A percentile compares a stretch with the other conserved stretches of the same genome.
Evolutionary conservation across 805 yeast genomes (phyloP).

Genomic region (Ogataea dorogensis): DNA sequence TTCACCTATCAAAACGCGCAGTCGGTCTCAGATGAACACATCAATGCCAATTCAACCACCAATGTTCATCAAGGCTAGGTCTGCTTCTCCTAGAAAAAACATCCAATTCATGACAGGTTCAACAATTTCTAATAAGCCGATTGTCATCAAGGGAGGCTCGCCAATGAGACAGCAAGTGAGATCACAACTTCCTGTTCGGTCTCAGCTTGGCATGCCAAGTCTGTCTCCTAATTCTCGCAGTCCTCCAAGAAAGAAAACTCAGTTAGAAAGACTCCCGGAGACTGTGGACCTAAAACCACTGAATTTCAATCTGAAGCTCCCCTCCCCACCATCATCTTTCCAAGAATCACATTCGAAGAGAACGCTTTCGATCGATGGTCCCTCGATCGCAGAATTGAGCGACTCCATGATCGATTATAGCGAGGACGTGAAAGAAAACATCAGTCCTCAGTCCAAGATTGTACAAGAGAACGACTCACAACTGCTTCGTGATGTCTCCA

Average conservation of each 20-base stretch:
- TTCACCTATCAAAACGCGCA: conserved; percentile 18
- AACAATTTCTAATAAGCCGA: conserved; percentile 27
- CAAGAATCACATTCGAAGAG: conserved; percentile 1
- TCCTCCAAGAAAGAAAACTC: conserved; percentile 2
- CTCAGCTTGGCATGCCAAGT: conserved; percentile 10
- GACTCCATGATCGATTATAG: conserved; percentile 32
- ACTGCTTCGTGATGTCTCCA: conserved; percentile 13
- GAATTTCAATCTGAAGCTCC: conserved; percentile 9
- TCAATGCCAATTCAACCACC: conserved; percentile 18
- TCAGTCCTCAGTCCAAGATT: conserved; percentile 2
- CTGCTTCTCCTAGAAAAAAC: conserved; percentile 1
- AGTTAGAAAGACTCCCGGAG: not conserved
- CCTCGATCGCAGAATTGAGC: conserved; percentile 28
- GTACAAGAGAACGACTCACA: conserved; percentile 1
- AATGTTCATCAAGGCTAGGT: conserved; percentile 8
- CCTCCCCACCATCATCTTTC: conserved; percentile 9
- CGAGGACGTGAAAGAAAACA: conserved; percentile 22
- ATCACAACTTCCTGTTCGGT: conserved; percentile 8
- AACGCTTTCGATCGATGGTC: not conserved
- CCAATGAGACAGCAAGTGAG: conserved; percentile 20
- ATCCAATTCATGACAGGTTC: conserved; percentile 14
- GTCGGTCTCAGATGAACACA: not conserved
- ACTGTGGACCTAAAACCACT: conserved; percentile 10
- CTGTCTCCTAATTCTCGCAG: conserved; percentile 10
- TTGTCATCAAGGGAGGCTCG: conserved; percentile 30